Percentiles rank a stretch among this genome's conserved stretches.
Conservation (phyloP, 2,329 filamentous ascomycete species). For the Phialocephala sp. region DNA sequence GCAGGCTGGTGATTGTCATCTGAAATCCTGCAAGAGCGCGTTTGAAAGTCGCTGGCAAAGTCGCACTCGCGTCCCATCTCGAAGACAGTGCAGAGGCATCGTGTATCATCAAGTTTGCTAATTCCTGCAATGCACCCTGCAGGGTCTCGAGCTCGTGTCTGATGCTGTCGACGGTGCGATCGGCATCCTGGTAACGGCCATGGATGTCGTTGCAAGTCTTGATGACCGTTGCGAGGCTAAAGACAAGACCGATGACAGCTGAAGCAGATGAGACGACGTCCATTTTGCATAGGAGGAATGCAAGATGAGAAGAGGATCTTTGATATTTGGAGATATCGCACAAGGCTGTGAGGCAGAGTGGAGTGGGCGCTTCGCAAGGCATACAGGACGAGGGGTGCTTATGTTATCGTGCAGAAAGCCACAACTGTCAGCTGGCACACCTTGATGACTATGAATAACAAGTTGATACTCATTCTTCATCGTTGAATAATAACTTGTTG, state of each 20-base stretch:
- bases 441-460: too few species aligned
- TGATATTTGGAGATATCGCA: not conserved
- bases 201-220: conserved; percentile 26
- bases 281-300: conserved; percentile 7
- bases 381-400: not conserved
- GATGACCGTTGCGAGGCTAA: conserved; percentile 23
- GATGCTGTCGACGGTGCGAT: conserved; percentile 18
- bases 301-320: not conserved
- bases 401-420: conserved; percentile 4
- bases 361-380: not conserved
- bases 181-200: conserved; percentile 21
- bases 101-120: conserved; percentile 25
- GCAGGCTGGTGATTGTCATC: conserved; percentile 10
- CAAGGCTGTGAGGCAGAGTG: not conserved
- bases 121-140: conserved; percentile 18
- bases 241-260: conserved; percentile 23
- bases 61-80: conserved; percentile 21
- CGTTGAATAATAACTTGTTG: too few species aligned
- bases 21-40: conserved; percentile 17
- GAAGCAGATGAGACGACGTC: conserved; percentile 24
- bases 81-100: conserved; percentile 25
- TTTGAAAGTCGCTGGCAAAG: conserved; percentile 19
- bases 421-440: not conserved
- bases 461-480: too few species aligned
- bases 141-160: conserved; percentile 21